These are phyloP conservation scores for Linderniella brevidens DNA, from an alignment of 257 asterid species.

Conservation along the genomic window DNA sequence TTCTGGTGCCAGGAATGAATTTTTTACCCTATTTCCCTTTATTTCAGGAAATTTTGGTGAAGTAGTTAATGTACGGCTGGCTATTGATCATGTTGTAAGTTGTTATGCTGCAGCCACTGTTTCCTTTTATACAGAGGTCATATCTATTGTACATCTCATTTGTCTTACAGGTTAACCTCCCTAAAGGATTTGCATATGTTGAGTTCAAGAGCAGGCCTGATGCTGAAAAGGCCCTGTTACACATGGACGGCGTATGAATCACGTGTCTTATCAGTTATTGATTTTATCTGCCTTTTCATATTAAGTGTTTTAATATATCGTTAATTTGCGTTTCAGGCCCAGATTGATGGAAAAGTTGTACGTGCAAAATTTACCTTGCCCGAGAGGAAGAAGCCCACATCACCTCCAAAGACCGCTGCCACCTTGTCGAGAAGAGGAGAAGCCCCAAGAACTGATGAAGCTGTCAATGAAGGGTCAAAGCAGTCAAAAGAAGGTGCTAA, in stretches of 20 bases:
- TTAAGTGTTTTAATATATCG: conserved; percentile 6
- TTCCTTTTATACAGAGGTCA: too few species aligned
- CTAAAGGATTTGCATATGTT: conserved; percentile 89
- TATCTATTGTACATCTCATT: background rate
- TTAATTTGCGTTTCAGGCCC: conserved; percentile 46
- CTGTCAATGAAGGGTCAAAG: conserved; percentile 43
- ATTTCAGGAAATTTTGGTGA: conserved; percentile 84
- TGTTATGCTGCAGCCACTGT: background rate
- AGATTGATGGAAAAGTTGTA: conserved; percentile 90
- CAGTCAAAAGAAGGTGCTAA: conserved; percentile 51
- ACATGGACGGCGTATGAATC: conserved; percentile 80
- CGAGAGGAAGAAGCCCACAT: conserved; percentile 61
- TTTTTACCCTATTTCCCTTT: conserved; percentile 6
- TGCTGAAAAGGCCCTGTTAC: conserved; percentile 80
- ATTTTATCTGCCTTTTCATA: conserved; percentile 1
- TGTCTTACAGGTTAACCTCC: conserved; percentile 60
- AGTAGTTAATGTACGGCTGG: conserved; percentile 70
- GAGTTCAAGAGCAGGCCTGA: conserved; percentile 86
- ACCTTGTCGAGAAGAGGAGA: conserved; percentile 59
- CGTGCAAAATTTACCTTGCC: conserved; percentile 86
- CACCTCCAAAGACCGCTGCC: conserved; percentile 57
- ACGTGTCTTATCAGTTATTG: background rate
- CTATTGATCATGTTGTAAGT: conserved; percentile 70
- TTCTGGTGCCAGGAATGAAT: background rate
- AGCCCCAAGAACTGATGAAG: conserved; percentile 45